phyloP scores from a whole-genome alignment of 805 yeast species.

The Pichia nakasei region DNA sequence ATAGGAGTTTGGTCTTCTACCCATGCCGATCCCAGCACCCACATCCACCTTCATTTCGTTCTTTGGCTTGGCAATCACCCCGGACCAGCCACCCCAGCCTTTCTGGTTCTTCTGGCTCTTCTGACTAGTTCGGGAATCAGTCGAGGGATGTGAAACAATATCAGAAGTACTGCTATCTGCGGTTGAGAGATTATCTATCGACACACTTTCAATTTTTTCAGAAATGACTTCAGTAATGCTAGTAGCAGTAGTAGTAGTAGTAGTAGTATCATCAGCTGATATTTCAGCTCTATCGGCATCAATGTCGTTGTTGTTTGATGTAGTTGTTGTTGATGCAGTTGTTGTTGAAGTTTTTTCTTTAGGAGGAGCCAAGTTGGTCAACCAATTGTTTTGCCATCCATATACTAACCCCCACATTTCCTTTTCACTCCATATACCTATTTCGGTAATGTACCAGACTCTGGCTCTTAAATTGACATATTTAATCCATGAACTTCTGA shows the following conservation, averaged over 20 bases:
- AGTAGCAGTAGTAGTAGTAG: too few relatives aligned
- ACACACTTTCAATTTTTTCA: too few relatives aligned
- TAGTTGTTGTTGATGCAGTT: too few relatives aligned
- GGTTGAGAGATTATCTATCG: too few relatives aligned
- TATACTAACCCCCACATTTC: slow-evolving; percentile 24
- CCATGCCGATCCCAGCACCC: not conserved
- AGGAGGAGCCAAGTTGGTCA: slow-evolving; percentile 4
- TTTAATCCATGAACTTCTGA: slow-evolving; percentile 47
- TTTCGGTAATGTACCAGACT: slow-evolving; percentile 66
- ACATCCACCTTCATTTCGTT: slow-evolving; percentile 1
- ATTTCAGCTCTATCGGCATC: too few relatives aligned
- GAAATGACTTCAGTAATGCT: too few relatives aligned
- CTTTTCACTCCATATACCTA: slow-evolving; percentile 64
- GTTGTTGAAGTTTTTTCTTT: too few relatives aligned
- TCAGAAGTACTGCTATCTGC: too few relatives aligned
- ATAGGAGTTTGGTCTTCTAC: not conserved
- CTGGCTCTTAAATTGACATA: slow-evolving; percentile 56
- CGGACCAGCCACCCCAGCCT: slow-evolving; percentile 10
- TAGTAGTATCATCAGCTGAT: too few relatives aligned
- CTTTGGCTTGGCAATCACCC: not conserved
- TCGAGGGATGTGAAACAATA: too few relatives aligned
- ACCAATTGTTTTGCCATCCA: slow-evolving; percentile 28
- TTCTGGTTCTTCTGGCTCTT: not conserved
- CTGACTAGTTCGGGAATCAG: too few relatives aligned
- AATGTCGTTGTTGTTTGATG: too few relatives aligned